Evolutionary conservation across 495 filamentous ascomycete genomes (phyloP), one percentile per base, ranked within the genome.

Genomic region (Neurospora intermedia): DNA sequence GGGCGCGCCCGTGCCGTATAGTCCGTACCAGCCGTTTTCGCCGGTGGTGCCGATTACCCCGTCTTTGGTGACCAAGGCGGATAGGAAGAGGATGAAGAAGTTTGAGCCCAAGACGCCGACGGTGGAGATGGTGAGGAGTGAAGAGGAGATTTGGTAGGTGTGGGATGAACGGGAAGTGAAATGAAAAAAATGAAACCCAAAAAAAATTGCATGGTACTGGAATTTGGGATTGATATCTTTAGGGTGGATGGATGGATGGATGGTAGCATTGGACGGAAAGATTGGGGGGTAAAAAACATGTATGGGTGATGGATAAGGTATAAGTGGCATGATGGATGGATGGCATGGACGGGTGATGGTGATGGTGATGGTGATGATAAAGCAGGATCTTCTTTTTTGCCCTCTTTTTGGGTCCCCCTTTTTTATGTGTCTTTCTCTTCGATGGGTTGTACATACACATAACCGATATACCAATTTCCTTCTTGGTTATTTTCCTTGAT

Each of bases 41-140:
- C 94, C 94, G 0, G 85, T 96, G 9, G 92, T 96, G 18, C 94
- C 94, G 0, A 89, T 98, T 72, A 96, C 94, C 40, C 94, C 94
- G 1, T 89, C 89, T 66, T 84, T 94, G 69, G 90, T 93, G 54
- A 93, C 89, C 13, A 89, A 87, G 80, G 87, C 88, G 74, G 92
- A 97, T 77, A 82, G 93, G 69, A 94, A 91, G 85, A 82, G 84
- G 72, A 88, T 85, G 86, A 88, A 84, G 84, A 87, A 83, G 83
- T 75, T 88, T 71, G 87, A 89, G 76, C 88, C 85, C 18, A 86
- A 84, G 80, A 85, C 83, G 70, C 87, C 86, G 23, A 86, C 85
- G 1, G 73, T 86, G 74, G 82, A 86, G 78, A 83, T 89, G 88
- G 83, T 88, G 70, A 81, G 80, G 83, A 77, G 78, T 71, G 74